Conservation (phyloP, 192 early-diverging fungal genomes). For the Backusella mclennaniae region DNA sequence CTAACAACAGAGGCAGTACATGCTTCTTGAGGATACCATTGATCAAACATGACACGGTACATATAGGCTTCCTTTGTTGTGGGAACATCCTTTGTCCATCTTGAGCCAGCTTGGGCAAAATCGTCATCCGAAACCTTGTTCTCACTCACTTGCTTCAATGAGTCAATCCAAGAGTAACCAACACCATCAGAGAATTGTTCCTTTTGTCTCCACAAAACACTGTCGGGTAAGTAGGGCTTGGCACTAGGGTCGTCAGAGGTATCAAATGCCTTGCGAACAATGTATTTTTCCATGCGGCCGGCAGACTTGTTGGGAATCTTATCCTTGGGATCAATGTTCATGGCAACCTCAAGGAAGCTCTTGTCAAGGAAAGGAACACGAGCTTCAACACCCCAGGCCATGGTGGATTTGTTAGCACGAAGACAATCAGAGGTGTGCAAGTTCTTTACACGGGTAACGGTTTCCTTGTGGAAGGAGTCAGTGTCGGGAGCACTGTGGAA, state of each 20-base stretch:
- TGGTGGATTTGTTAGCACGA: slow-evolving; percentile 98
- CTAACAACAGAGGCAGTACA: slow-evolving; percentile 89
- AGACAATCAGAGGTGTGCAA: slow-evolving; percentile 94
- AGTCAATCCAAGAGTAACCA: slow-evolving; percentile 97
- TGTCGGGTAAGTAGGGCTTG: slow-evolving; percentile 81
- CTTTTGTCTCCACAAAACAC: slow-evolving; percentile 97
- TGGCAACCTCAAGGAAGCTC: slow-evolving; percentile 88
- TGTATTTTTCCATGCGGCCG: slow-evolving; percentile 91
- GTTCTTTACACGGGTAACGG: slow-evolving; percentile 92
- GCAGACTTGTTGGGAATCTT: slow-evolving; percentile 67
- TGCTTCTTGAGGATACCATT: slow-evolving; percentile 87
- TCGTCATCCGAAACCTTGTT: slow-evolving; percentile 73
- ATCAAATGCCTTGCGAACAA: slow-evolving; percentile 95
- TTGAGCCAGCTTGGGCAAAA: slow-evolving; percentile 61
- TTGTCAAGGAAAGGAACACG: slow-evolving; percentile 98
- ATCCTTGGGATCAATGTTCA: slow-evolving; percentile 82
- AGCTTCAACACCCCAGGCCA: slow-evolving; percentile 99
- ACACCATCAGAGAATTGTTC: slow-evolving; percentile 99
- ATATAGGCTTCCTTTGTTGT: slow-evolving; percentile 95
- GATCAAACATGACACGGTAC: slow-evolving; percentile 93
- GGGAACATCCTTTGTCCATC: slow-evolving; percentile 88
- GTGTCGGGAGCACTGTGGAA: slow-evolving; percentile 91
- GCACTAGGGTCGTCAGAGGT: slow-evolving; percentile 66
- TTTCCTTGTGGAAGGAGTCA: slow-evolving; percentile 90
- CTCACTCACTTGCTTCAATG: slow-evolving; percentile 74